Evolutionary conservation across 257 asterid genomes (phyloP), one percentile per base, ranked within the genome.

Genomic region (Penstemon eatonii): DNA sequence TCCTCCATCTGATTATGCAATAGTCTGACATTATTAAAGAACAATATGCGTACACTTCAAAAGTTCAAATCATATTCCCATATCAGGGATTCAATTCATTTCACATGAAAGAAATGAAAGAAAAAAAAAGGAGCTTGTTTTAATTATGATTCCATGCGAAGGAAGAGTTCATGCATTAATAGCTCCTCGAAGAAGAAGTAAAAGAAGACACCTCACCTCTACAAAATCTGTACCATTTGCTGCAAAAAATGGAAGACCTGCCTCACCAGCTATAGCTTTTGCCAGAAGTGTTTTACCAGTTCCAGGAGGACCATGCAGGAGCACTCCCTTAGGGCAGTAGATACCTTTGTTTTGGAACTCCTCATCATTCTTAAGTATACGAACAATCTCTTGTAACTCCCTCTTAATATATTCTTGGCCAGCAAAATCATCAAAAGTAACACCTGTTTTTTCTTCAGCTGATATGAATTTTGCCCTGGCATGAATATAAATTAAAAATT

Each of bases 231-330:
- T 93, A 63, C 99, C 99, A 77, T 84, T 93, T 78, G 96, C 88
- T 9, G 99, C 99, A 77, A 93, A 90, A 83, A 93, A 93, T 18
- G 99, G 99, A 76, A 93, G 95, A 8, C 99, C 99, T 44, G 99
- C 99, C 82, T 93, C 99, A 53, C 99, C 99, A 79, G 99, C 99
- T 74, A 93, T 93, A 66, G 99, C 99, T 84, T 90, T 93, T 63
- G 99, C 99, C 47, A 93, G 86, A 82, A 93, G 97, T 67, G 99
- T 93, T 88, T 93, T 93, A 74, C 99, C 99, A 78, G 99, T 93
- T 68, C 99, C 99, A 64, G 99, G 99, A 73, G 99, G 99, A 59
- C 99, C 99, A 76, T 93, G 95, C 58, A 93, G 96, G 42, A 93
- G 99, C 79, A 93, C 99, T 50, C 99, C 99, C 84, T 89, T 93